phyloP scores from a whole-genome alignment of 2,329 filamentous ascomycete species.

The Fusarium liriodendri region DNA sequence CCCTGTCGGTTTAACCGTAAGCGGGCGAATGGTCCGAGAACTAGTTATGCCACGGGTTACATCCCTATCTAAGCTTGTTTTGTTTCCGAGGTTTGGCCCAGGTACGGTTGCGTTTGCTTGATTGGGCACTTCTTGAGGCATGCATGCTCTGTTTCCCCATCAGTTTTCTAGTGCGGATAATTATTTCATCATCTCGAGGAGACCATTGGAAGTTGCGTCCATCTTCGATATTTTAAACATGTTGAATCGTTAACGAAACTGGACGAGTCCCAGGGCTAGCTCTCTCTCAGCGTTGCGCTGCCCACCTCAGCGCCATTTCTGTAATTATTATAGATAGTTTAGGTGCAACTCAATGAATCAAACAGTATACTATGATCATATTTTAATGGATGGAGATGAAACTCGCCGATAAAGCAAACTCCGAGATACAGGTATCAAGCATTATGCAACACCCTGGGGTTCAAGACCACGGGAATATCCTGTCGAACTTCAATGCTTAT shows the following conservation, averaged over 20 bases:
- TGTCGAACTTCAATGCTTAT: background rate
- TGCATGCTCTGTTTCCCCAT: background rate
- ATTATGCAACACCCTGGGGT: background rate
- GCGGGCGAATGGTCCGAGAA: background rate
- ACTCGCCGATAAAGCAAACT: background rate
- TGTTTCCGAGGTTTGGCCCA: background rate
- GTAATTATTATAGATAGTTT: background rate
- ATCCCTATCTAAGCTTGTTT: background rate
- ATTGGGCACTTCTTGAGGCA: background rate
- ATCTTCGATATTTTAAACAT: background rate
- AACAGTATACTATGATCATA: background rate
- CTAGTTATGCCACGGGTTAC: background rate
- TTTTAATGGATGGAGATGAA: background rate
- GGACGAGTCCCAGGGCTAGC: background rate
- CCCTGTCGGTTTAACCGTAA: background rate
- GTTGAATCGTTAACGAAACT: background rate
- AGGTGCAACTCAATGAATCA: background rate
- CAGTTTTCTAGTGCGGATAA: background rate
- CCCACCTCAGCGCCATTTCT: background rate
- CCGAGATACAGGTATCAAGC: background rate
- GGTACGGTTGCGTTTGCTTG: background rate
- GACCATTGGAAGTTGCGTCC: background rate
- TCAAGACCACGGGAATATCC: background rate
- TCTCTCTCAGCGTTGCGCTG: background rate
- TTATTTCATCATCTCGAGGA: background rate